Conservation (phyloP, 345 rosid species). For the Corymbia maculata region DNA sequence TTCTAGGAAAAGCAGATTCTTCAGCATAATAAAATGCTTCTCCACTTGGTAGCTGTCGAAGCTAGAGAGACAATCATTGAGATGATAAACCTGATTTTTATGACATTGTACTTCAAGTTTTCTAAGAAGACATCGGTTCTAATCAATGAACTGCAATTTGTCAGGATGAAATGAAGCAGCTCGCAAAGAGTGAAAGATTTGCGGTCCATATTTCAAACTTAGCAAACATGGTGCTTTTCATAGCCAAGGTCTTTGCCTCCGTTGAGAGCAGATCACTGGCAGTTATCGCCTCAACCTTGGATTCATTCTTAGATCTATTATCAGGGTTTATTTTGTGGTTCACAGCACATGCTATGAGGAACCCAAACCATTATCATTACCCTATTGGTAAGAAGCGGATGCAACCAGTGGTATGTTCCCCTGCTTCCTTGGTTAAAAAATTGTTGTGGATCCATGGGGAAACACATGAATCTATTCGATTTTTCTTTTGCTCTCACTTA, state of each 20-base stretch:
- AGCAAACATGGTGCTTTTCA: conserved; percentile 57
- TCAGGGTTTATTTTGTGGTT: conserved; percentile 88
- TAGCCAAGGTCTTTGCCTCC: conserved; percentile 69
- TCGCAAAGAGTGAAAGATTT: conserved; percentile 54
- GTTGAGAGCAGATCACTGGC: conserved; percentile 68
- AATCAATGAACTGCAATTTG: background rate
- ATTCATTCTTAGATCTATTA: conserved; percentile 75
- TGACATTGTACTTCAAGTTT: background rate
- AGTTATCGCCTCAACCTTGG: conserved; percentile 78
- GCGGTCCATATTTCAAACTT: conserved; percentile 53
- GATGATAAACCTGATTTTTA: background rate
- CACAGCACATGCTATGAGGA: conserved; percentile 70
- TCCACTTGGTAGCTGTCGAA: background rate
- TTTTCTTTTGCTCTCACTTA: background rate
- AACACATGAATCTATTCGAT: background rate
- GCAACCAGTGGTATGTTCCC: conserved; percentile 71
- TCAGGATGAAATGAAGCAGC: conserved; percentile 61
- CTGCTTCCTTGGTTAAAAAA: background rate
- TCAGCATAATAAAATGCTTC: background rate
- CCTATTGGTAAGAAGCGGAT: conserved; percentile 80
- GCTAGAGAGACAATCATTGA: background rate
- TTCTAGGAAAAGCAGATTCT: background rate
- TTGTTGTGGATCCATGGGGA: background rate
- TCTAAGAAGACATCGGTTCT: background rate
- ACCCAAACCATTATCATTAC: conserved; percentile 56